Percentiles rank a stretch among this genome's conserved stretches.
Evolutionary conservation across 1,284 basidiomycete species (phyloP).

Genomic region (Puccinia polysora): DNA sequence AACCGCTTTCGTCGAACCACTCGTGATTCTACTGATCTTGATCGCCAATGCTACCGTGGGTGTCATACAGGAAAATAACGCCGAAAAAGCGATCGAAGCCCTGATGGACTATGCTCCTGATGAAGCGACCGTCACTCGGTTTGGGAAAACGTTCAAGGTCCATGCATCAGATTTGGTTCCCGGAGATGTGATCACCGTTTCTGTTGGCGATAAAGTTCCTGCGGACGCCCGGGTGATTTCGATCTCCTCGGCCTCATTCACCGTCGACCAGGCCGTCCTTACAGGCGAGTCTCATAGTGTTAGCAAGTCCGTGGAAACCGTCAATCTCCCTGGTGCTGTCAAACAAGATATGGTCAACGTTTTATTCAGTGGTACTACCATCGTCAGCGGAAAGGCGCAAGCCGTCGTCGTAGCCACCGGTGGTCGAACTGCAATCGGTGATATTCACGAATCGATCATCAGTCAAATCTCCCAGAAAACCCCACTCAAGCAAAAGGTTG

Average conservation of each 20-base stretch:
- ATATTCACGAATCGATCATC: conserved; percentile 88
- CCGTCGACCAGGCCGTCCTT: conserved; percentile 87
- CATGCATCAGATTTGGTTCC: conserved; percentile 84
- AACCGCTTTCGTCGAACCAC: conserved; percentile 82
- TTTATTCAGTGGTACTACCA: conserved; percentile 86
- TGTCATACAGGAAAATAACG: conserved; percentile 88
- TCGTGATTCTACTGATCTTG: conserved; percentile 86
- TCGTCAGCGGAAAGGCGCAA: conserved; percentile 79
- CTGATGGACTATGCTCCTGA: conserved; percentile 91
- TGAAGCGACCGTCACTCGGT: conserved; percentile 81
- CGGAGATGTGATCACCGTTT: conserved; percentile 80
- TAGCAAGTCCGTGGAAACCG: conserved; percentile 66
- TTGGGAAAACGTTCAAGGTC: conserved; percentile 66
- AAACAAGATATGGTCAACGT: conserved; percentile 96
- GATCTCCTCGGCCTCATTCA: conserved; percentile 84
- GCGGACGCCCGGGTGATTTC: conserved; percentile 84
- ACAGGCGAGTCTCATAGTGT: conserved; percentile 88
- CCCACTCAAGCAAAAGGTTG: conserved; percentile 86
- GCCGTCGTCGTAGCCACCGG: conserved; percentile 84
- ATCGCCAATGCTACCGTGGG: conserved; percentile 90
- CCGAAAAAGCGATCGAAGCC: conserved; percentile 93
- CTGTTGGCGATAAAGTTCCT: conserved; percentile 88
- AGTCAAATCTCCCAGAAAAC: conserved; percentile 87
- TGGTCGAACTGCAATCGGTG: conserved; percentile 78
- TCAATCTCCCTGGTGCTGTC: conserved; percentile 70